Conservation (phyloP, 495 filamentous ascomycete genomes). For the Penicillium herquei region DNA sequence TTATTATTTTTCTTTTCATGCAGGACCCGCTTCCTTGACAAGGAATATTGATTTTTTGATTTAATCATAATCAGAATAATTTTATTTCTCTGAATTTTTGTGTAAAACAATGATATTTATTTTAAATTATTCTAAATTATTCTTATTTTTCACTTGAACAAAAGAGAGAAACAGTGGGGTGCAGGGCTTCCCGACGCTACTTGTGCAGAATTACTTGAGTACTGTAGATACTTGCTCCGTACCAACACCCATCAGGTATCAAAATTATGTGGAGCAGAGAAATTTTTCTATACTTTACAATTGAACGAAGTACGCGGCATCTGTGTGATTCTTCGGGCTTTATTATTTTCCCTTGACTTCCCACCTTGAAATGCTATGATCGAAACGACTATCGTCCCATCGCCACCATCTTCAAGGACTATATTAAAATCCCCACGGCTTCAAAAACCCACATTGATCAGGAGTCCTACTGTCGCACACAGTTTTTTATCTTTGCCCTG, state of each 20-base stretch:
- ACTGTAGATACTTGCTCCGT: conserved; percentile 22
- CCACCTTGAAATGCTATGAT: background rate
- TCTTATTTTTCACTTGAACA: background rate
- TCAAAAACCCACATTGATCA: no score
- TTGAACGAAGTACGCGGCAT: conserved; percentile 8
- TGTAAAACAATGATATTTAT: background rate
- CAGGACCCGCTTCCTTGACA: conserved; percentile 29
- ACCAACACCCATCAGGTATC: conserved; percentile 16
- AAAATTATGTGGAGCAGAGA: conserved; percentile 16
- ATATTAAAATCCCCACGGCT: background rate
- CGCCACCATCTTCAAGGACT: background rate
- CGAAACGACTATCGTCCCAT: no score
- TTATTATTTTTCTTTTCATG: conserved; percentile 5
- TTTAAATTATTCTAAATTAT: background rate
- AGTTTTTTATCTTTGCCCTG: no score
- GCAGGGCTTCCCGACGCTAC: background rate
- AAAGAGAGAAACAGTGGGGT: background rate
- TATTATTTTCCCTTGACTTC: background rate
- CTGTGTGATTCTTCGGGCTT: conserved; percentile 1
- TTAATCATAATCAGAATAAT: background rate
- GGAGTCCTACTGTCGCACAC: no score
- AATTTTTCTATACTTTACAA: conserved; percentile 6
- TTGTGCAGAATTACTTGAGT: conserved; percentile 13
- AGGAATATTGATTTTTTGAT: conserved; percentile 2
- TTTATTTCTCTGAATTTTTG: background rate